Evolutionary conservation across 202 grass and related monocot species (phyloP).

Genomic region (Dendrocalamus latiflorus): DNA sequence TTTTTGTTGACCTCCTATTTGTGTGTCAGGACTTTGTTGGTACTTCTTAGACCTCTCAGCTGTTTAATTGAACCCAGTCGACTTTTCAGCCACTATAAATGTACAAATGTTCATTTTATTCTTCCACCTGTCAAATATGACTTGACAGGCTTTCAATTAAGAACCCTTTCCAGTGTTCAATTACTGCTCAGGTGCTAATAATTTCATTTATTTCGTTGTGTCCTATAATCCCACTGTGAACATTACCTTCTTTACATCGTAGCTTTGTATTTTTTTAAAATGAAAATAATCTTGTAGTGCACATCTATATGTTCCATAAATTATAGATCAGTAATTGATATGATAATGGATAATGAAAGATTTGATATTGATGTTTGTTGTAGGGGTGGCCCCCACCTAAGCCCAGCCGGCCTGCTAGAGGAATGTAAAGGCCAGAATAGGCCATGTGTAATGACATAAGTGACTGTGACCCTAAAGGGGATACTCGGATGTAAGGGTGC

Average conservation of each 20-base stretch:
- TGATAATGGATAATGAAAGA: constrained; percentile 7
- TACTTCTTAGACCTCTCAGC: neutral
- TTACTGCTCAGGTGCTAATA: neutral
- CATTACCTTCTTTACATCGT: neutral
- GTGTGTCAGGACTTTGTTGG: neutral
- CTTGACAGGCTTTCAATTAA: neutral
- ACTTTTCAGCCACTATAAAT: neutral
- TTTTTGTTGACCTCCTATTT: neutral
- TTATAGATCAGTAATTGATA: neutral
- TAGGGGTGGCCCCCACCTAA: too few species aligned
- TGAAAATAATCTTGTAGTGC: neutral
- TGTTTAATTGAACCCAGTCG: neutral
- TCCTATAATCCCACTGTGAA: neutral
- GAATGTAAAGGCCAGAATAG: too few species aligned
- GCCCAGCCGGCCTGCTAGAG: too few species aligned
- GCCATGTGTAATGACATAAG: too few species aligned
- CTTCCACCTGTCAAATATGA: neutral
- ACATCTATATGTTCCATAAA: constrained; percentile 20
- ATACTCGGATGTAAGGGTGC: too few species aligned
- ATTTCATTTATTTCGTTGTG: neutral
- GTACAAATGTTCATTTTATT: neutral
- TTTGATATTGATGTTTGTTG: neutral
- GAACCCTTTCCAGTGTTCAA: neutral
- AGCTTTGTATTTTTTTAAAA: neutral
- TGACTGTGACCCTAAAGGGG: too few species aligned